Conservation (phyloP, 148 eudicot species). For the Dianthus caryophyllus region DNA sequence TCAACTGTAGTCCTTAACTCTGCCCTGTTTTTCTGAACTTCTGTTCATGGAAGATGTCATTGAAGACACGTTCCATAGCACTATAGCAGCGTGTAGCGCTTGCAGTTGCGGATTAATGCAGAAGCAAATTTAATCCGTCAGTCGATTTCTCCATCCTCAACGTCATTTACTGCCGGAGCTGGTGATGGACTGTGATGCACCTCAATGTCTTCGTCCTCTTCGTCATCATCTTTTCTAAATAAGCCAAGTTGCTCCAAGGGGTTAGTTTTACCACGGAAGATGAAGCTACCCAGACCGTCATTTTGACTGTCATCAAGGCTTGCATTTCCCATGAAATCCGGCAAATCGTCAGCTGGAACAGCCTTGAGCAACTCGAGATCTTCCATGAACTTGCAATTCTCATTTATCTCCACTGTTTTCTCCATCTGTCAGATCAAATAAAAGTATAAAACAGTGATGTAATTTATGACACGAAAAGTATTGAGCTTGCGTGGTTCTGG, state of each 20-base stretch:
- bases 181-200: conserved; percentile 33
- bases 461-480: too few species aligned
- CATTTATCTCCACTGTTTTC: conserved; percentile 85
- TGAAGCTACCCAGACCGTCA: conserved; percentile 64
- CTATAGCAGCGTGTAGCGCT: too few species aligned
- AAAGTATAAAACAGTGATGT: too few species aligned
- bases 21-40: conserved; percentile 8
- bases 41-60: conserved; percentile 15
- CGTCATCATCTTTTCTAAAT: conserved; percentile 82
- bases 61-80: too few species aligned
- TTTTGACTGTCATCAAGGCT: conserved; percentile 50
- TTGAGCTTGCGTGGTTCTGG: too few species aligned
- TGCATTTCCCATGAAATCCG: conserved; percentile 40
- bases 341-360: conserved; percentile 49
- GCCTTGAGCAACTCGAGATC: conserved; percentile 73
- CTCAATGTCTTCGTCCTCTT: conserved; percentile 66
- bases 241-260: conserved; percentile 91
- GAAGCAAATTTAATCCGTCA: conserved; percentile 15
- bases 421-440: conserved; percentile 79
- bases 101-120: conserved; percentile 13
- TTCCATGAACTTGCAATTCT: conserved; percentile 65
- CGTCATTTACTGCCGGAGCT: conserved; percentile 31
- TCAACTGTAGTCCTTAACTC: conserved; percentile 1
- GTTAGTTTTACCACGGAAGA: conserved; percentile 61
- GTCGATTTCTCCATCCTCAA: conserved; percentile 74